Conservation (phyloP, 768 basidiomycete genomes). For the Pleurotus pulmonarius region DNA sequence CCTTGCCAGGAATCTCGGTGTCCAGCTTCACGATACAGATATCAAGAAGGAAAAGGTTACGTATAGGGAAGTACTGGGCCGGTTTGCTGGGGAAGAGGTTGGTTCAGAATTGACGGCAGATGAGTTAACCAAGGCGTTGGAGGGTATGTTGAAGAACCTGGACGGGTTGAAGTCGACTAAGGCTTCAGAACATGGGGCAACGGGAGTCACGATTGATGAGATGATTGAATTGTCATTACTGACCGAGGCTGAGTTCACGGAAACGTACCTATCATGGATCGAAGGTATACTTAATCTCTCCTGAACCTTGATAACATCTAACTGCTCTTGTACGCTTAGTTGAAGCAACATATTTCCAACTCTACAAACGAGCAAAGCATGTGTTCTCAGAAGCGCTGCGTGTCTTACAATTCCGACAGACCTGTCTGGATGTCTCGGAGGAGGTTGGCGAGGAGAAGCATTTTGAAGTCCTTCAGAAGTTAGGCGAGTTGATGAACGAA, state of each 20-base stretch:
- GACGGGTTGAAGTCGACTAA: constrained; percentile 48
- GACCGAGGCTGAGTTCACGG: constrained; percentile 47
- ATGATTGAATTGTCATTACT: constrained; percentile 70
- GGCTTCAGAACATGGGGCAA: constrained; percentile 32
- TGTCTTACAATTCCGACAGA: constrained; percentile 72
- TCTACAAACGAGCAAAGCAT: constrained; percentile 81
- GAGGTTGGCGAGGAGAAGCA: constrained; percentile 10
- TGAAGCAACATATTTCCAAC: constrained; percentile 75
- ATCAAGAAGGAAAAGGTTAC: constrained; percentile 53
- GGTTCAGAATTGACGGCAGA: constrained; percentile 31
- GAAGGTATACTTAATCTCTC: constrained; percentile 48
- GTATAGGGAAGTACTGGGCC: constrained; percentile 61
- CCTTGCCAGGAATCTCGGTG: constrained; percentile 55
- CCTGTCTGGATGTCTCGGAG: constrained; percentile 48
- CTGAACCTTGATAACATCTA: constrained; percentile 5
- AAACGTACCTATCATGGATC: constrained; percentile 76
- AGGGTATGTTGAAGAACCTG: constrained; percentile 43
- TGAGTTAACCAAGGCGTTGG: constrained; percentile 44
- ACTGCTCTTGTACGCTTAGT: constrained; percentile 36
- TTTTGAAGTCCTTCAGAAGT: constrained; percentile 33
- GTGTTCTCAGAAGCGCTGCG: constrained; percentile 78
- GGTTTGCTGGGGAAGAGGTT: constrained; percentile 43
- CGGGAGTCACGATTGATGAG: constrained; percentile 69
- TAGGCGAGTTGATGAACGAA: constrained; percentile 76
- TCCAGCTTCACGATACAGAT: constrained; percentile 23